Conservation (phyloP, 2,329 filamentous ascomycete genomes). For the Pyricularia grisea region DNA sequence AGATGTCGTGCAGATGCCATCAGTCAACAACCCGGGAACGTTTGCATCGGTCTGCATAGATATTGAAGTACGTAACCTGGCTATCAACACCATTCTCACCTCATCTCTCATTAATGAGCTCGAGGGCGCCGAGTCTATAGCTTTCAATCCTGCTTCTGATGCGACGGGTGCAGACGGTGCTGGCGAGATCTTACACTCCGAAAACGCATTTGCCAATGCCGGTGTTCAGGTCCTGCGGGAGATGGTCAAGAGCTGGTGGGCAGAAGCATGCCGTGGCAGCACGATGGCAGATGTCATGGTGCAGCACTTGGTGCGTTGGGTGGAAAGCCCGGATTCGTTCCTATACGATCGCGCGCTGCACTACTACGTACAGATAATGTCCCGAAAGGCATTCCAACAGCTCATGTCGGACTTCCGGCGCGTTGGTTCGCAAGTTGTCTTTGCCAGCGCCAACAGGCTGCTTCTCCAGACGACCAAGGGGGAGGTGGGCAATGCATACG, state of each 20-base stretch:
- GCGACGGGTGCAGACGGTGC: conserved; percentile 51
- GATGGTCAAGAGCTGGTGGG: conserved; percentile 99
- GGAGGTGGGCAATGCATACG: conserved; percentile 92
- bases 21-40: conserved; percentile 84
- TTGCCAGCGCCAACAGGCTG: conserved; percentile 80
- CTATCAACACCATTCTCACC: conserved; percentile 95
- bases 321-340: conserved; percentile 85
- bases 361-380: conserved; percentile 98
- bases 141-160: conserved; percentile 62
- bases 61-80: conserved; percentile 83
- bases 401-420: conserved; percentile 94
- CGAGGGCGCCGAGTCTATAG: conserved; percentile 80
- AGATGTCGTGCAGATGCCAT: conserved; percentile 84
- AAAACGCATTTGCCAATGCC: conserved; percentile 87
- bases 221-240: conserved; percentile 85
- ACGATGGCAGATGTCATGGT: conserved; percentile 97
- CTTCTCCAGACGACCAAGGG: conserved; percentile 93
- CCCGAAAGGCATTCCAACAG: conserved; percentile 91
- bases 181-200: conserved; percentile 62
- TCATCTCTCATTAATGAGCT: conserved; percentile 95
- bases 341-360: conserved; percentile 91
- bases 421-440: conserved; percentile 92
- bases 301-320: conserved; percentile 94
- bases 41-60: conserved; percentile 97
- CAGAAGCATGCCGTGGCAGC: conserved; percentile 80